phyloP scores from a whole-genome alignment of 2,329 filamentous ascomycete genomes.

The Colletotrichum gigasporum region DNA sequence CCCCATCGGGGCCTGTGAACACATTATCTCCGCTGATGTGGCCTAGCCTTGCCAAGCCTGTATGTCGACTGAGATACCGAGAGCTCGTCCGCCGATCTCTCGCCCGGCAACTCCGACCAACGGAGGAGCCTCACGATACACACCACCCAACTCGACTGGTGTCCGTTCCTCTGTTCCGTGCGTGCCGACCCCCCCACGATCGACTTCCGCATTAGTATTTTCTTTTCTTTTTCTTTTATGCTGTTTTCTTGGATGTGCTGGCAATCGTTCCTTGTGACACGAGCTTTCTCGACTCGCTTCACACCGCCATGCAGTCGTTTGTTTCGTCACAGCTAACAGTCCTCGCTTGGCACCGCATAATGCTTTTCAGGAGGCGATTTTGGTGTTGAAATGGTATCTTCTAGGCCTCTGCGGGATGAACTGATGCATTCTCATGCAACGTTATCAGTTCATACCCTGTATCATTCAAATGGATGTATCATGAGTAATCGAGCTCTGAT shows the following conservation, averaged over 20 bases:
- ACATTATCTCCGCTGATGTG: constrained; percentile 2
- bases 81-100: constrained; percentile 19
- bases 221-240: neutral
- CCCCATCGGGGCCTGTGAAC: neutral
- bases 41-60: constrained; percentile 26
- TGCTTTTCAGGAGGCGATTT: neutral
- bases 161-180: constrained; percentile 13
- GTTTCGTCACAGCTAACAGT: neutral
- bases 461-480: too few relatives aligned
- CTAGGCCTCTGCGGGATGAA: neutral
- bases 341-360: constrained; percentile 11
- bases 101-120: constrained; percentile 25
- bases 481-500: constrained; percentile 19
- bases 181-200: constrained; percentile 24
- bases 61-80: constrained; percentile 16
- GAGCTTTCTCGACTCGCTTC: neutral
- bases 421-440: neutral
- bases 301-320: constrained; percentile 5
- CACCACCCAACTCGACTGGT: neutral
- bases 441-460: neutral
- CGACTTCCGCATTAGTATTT: neutral
- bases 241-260: neutral
- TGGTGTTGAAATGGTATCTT: neutral
- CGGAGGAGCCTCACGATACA: constrained; percentile 25
- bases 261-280: neutral